Base-by-base conservation (phyloP, 306 rosid genomes). In the Cicer chorassanicum region DNA sequence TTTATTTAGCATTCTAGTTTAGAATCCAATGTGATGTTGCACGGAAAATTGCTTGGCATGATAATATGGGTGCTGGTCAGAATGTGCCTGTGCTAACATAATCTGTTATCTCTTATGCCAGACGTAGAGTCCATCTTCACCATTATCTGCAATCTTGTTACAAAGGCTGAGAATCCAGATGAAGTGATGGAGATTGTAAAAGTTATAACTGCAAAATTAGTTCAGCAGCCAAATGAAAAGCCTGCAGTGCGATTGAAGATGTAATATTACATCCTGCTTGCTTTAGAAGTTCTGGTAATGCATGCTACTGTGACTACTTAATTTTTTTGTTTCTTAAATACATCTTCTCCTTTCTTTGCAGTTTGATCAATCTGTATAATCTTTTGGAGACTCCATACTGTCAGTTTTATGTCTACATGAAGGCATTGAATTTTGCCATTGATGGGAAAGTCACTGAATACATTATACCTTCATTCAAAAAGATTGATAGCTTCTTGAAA, bases 361-460 rank as follows among this genome's bases (percentile, higher is more conserved):
- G 98, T 71, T 82, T 92, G 90, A 87, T 95, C 86, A 95, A 84
- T 83, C 88, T 95, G 73, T 95, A 92, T 87, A 95, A 90, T 88
- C 89, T 90, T 51, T 82, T 95, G 81, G 89, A 86, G 87, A 83
- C 84, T 29, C 97, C 98, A 66, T 84, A 86, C 60, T 76, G 91
- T 65, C 93, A 82, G 70, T 92, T 87, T 86, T 84, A 81, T 78
- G 93, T 95, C 66, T 92, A 92, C 89, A 70, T 90, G 91, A 92
- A 88, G 71, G 86, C 89, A 1, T 74, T 95, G 42, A 87, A 75
- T 80, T 84, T 95, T 63, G 91, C 98, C 42, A 48, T 84, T 46
- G 82, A 85, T 56, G 98, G 98, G 46, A 95, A 90, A 88, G 98
- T 82, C 77, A 84, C 97, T 21, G 96, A 92, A 44, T 81, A 81